These are phyloP conservation scores for Yarrowia keelungensis DNA, from an alignment of 805 yeast species.

Conservation along the genomic window DNA sequence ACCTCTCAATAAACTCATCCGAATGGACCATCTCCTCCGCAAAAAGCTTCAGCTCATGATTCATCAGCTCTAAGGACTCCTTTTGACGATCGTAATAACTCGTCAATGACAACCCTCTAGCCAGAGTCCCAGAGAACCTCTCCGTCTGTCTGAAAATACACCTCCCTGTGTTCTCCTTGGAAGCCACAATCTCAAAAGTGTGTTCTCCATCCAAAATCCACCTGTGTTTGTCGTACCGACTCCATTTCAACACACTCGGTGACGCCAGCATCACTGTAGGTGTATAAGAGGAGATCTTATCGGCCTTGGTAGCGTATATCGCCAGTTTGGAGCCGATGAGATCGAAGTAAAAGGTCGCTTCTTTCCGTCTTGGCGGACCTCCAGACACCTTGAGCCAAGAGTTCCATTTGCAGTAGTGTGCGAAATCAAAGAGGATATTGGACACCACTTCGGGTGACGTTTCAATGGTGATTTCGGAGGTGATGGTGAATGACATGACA, in stretches of 20 bases:
- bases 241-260: slow-evolving; percentile 3
- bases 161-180: background rate
- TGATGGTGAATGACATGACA: background rate
- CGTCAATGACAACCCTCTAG: background rate
- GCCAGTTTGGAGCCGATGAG: background rate
- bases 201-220: background rate
- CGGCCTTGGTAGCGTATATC: background rate
- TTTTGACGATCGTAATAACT: background rate
- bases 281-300: background rate
- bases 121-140: background rate
- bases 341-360: background rate
- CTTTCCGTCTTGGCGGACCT: background rate
- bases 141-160: background rate
- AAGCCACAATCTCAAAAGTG: background rate
- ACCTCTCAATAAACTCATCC: slow-evolving; percentile 7
- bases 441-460: slow-evolving; percentile 5
- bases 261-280: slow-evolving; percentile 4
- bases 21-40: slow-evolving; percentile 18
- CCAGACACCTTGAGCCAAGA: background rate
- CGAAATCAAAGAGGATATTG: background rate
- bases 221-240: background rate
- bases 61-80: background rate
- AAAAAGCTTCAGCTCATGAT: background rate
- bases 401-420: slow-evolving; percentile 1
- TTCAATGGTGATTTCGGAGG: slow-evolving; percentile 7